phyloP scores from a whole-genome alignment of 306 rosid species.

The Oxytropis ochrocephala region DNA sequence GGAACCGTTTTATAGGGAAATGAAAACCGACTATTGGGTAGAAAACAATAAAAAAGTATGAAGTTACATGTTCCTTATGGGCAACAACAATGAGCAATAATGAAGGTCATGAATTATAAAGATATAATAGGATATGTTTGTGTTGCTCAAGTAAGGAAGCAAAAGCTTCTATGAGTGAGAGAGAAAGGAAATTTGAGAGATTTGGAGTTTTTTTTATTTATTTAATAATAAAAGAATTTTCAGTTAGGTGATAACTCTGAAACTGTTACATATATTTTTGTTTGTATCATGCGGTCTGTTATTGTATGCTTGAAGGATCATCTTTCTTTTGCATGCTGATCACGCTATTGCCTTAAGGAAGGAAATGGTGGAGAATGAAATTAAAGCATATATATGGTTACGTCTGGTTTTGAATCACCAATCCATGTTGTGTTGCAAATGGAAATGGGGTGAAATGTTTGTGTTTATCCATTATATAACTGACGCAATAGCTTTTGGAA shows the following conservation, averaged over 20 bases:
- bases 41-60: slow-evolving; percentile 14
- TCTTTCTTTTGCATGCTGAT: slow-evolving; percentile 36
- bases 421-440: slow-evolving; percentile 22
- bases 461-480: slow-evolving; percentile 25
- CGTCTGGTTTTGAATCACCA: slow-evolving; percentile 19
- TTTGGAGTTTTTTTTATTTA: background rate
- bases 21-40: background rate
- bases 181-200: slow-evolving; percentile 13
- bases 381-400: slow-evolving; percentile 14
- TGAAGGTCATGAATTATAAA: background rate
- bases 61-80: slow-evolving; percentile 44
- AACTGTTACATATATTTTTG: background rate
- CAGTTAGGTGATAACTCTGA: slow-evolving; percentile 18
- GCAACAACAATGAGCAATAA: slow-evolving; percentile 35
- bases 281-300: slow-evolving; percentile 5
- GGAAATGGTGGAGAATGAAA: background rate
- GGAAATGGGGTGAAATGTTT: slow-evolving; percentile 5
- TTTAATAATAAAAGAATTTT: background rate
- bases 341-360: slow-evolving; percentile 30
- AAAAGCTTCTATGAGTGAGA: slow-evolving; percentile 8
- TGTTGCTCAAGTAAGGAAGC: slow-evolving; percentile 33
- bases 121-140: slow-evolving; percentile 12
- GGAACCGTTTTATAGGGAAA: slow-evolving; percentile 39
- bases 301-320: slow-evolving; percentile 27
- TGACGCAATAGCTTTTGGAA: background rate